A percentile compares a stretch with the other conserved stretches of the same genome.
phyloP scores from a whole-genome alignment of 2,329 filamentous ascomycete species.

The Pseudogymnoascus sp. region DNA sequence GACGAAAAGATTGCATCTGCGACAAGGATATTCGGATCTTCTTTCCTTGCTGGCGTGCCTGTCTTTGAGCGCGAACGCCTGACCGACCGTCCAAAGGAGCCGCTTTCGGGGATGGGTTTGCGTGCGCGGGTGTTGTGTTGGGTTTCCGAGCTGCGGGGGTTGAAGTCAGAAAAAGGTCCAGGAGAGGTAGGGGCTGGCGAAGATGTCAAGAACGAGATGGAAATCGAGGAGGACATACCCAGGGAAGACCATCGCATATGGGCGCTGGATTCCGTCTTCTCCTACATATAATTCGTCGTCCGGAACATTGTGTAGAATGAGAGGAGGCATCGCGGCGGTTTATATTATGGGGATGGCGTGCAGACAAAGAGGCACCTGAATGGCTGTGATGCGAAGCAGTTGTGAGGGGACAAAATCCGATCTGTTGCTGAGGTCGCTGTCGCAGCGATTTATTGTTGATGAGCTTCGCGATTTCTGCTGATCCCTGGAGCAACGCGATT shows the following conservation, averaged over 20 bases:
- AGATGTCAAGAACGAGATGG: not conserved
- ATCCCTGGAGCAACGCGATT: constrained; percentile 6
- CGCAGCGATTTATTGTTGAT: constrained; percentile 8
- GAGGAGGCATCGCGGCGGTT: constrained; percentile 44
- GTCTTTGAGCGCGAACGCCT: constrained; percentile 54
- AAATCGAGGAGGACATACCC: constrained; percentile 39
- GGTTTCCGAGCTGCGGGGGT: not conserved
- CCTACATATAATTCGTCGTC: constrained; percentile 60
- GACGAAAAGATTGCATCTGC: constrained; percentile 54
- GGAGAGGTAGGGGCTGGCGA: not conserved
- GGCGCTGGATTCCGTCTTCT: constrained; percentile 55
- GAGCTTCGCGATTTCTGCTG: constrained; percentile 8
- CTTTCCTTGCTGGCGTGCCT: constrained; percentile 44
- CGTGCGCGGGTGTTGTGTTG: constrained; percentile 34
- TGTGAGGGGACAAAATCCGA: not conserved
- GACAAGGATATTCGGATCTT: constrained; percentile 53
- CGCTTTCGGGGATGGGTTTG: constrained; percentile 49
- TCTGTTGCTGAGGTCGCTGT: constrained; percentile 6
- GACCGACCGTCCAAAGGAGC: constrained; percentile 60
- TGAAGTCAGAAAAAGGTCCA: not conserved
- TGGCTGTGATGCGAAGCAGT: not conserved
- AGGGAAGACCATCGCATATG: constrained; percentile 58
- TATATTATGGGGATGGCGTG: not conserved
- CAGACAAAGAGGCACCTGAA: not conserved
- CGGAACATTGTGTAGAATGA: constrained; percentile 60